These are phyloP conservation scores for Glycine soja DNA, from an alignment of 306 rosid genomes.

Conservation along the genomic window DNA sequence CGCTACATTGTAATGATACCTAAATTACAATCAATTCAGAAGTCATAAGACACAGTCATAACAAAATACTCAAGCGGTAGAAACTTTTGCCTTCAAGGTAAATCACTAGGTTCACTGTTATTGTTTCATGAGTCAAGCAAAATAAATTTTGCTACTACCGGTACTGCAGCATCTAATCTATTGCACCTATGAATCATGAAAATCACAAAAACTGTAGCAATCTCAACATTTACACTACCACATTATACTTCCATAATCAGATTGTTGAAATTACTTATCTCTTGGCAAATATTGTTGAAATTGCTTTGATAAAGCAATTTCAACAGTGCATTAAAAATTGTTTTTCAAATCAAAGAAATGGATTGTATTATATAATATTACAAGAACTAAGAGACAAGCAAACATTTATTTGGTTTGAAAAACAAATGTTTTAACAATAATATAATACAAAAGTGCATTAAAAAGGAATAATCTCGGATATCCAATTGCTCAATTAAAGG, in stretches of 20 bases:
- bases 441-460: constrained; percentile 6
- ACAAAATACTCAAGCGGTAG: constrained; percentile 30
- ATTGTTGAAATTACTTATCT: neutral
- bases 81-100: constrained; percentile 10
- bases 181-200: neutral
- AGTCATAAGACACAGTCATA: constrained; percentile 27
- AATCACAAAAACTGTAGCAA: neutral
- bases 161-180: constrained; percentile 4
- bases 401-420: no score
- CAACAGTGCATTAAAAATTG: no score
- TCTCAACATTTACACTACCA: neutral
- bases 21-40: constrained; percentile 44
- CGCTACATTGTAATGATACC: constrained; percentile 96
- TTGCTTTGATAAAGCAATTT: no score
- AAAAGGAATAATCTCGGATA: neutral
- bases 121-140: neutral
- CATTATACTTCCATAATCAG: neutral
- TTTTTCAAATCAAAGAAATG: no score
- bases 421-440: constrained; percentile 5
- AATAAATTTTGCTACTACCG: neutral
- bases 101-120: neutral
- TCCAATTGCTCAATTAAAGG: constrained; percentile 4
- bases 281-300: no score
- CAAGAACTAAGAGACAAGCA: no score
- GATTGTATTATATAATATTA: no score